These are phyloP conservation scores for Extremus antarcticus DNA, from an alignment of 495 filamentous ascomycete genomes.

Conservation along the genomic window DNA sequence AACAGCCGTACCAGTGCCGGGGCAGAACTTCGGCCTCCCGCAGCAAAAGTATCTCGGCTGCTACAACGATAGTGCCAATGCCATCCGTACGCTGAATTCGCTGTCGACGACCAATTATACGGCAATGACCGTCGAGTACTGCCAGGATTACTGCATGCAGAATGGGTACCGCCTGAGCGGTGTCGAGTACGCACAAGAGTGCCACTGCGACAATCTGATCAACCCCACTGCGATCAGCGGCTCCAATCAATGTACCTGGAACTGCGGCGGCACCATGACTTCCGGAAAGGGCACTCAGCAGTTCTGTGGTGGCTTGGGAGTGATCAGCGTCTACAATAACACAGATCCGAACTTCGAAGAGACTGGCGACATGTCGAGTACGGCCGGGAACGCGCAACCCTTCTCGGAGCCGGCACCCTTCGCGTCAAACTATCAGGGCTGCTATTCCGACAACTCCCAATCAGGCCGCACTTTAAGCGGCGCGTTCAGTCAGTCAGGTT, in stretches of 20 bases:
- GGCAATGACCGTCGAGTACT: conserved; percentile 19
- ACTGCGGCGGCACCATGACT: conserved; percentile 16
- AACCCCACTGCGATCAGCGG: conserved; percentile 12
- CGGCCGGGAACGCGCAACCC: conserved; percentile 13
- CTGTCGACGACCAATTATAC: conserved; percentile 5
- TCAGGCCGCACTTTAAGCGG: background rate
- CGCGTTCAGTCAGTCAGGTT: background rate
- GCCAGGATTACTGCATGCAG: conserved; percentile 14
- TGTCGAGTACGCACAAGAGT: conserved; percentile 20
- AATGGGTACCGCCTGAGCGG: conserved; percentile 10
- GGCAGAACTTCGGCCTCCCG: conserved; percentile 12
- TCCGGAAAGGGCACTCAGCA: conserved; percentile 3
- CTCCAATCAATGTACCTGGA: conserved; percentile 11
- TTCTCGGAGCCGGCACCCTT: conserved; percentile 10
- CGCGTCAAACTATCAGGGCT: conserved; percentile 18
- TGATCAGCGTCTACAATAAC: conserved; percentile 19
- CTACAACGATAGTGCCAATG: conserved; percentile 16
- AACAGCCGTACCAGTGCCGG: conserved; percentile 10
- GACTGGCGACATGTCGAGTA: conserved; percentile 3
- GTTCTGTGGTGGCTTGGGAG: conserved; percentile 13
- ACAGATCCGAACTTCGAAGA: conserved; percentile 9
- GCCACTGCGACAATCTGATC: conserved; percentile 21
- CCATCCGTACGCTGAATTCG: conserved; percentile 10
- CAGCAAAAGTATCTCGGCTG: conserved; percentile 18
- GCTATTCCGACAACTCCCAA: conserved; percentile 10